Base-by-base conservation (phyloP, 148 eudicot genomes). In the Camellia granthamiana region DNA sequence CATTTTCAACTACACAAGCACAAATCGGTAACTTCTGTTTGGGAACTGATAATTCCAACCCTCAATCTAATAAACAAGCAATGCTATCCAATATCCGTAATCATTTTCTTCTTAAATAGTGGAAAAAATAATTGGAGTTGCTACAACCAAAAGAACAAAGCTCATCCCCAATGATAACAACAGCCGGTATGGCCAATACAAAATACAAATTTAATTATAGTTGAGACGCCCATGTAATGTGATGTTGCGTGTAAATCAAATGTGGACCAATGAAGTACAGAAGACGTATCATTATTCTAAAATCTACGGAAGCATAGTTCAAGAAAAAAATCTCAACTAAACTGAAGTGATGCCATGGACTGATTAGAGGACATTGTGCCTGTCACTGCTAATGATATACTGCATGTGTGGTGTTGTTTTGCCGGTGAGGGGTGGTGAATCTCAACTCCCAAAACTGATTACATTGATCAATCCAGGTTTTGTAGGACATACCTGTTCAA, bases 401-500 rank as follows among this genome's bases (percentile, higher is more conserved):
- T 75, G 66, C 38, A 41, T 43, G 30, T 55, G 77, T 2, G 3
- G 49, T 41, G 49, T 0, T 7, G 21, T 43, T 59, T 41, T 23
- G 19, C 13, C 1, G 10, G 46, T 10, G 67, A 21, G 21, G 46
- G 61, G 71, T 49, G 21, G 61, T 56, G 38, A 51, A 77, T 77
- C 60, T 66, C 61, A 16, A 49, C 62, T 10, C 11, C 54, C 16
- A 54, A 47, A 5, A 77, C 18, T 49, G 30, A 41, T 10, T 12
- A 58, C 30, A 56, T 46, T 47, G 18, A 2, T 73, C 14, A 11
- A 74, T 41, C 56, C 23, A 61, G 64, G 19, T 14, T 59, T 38
- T 83, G 47, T 49, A 58, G 19, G 23, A 78, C 83, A 84, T 90
- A 97, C 99, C 97, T 97, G 99, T 80, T 97, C 99, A 84, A 92